Evolutionary conservation across 2,329 filamentous ascomycete genomes (phyloP).

Genomic region (Colletotrichum sp.): DNA sequence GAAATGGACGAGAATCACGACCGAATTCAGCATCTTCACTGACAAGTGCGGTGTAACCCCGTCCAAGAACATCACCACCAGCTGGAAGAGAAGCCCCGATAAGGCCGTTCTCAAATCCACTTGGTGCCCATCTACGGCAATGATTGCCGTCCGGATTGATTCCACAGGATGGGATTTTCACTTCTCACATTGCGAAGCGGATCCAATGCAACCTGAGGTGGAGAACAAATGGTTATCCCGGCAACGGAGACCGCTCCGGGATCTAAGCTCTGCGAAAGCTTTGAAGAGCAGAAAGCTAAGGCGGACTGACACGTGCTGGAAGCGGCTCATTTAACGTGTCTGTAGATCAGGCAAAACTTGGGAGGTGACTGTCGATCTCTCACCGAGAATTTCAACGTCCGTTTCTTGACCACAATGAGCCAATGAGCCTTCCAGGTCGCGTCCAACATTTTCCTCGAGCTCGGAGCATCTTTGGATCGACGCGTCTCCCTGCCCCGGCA

Average conservation of each 20-base stretch:
- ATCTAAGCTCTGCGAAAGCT: background rate
- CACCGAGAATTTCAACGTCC: background rate
- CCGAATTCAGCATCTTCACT: background rate
- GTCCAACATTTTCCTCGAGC: background rate
- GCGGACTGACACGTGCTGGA: background rate
- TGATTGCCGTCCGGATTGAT: background rate
- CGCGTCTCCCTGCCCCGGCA: background rate
- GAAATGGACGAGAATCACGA: background rate
- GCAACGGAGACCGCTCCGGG: background rate
- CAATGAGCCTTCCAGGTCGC: background rate
- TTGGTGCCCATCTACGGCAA: background rate
- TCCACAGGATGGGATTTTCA: background rate
- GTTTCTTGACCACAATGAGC: background rate
- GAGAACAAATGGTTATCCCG: background rate
- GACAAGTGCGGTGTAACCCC: background rate
- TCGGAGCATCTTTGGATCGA: background rate
- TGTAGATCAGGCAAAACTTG: background rate
- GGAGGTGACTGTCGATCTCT: background rate
- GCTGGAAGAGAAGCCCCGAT: background rate
- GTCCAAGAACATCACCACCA: background rate
- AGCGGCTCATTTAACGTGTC: background rate
- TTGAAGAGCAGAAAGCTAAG: background rate
- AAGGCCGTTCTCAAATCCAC: background rate
- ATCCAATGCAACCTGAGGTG: background rate
- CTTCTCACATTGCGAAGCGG: background rate